phyloP scores from a whole-genome alignment of 441 rosid genomes.

The Erysimum cheiri region DNA sequence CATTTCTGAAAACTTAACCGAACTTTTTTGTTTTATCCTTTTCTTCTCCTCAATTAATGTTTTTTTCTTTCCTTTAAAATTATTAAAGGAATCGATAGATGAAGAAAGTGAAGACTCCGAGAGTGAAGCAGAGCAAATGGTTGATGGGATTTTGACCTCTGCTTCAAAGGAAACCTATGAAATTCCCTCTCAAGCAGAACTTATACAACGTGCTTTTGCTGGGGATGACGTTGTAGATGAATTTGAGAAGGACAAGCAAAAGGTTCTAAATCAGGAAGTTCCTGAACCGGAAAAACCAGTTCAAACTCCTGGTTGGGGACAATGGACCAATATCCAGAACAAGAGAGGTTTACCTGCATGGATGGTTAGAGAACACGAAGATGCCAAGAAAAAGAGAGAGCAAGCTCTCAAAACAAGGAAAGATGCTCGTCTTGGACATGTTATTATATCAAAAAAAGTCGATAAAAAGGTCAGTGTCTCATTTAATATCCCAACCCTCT shows the following conservation, averaged over 20 bases:
- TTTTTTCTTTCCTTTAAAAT: slow-evolving; percentile 31
- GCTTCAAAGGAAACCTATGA: slow-evolving; percentile 56
- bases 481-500: neutral
- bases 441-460: slow-evolving; percentile 80
- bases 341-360: slow-evolving; percentile 85
- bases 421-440: slow-evolving; percentile 80
- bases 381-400: slow-evolving; percentile 66
- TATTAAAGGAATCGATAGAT: slow-evolving; percentile 47
- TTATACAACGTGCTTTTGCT: slow-evolving; percentile 84
- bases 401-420: slow-evolving; percentile 78
- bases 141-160: slow-evolving; percentile 75
- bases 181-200: slow-evolving; percentile 93
- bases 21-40: slow-evolving; percentile 13
- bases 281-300: slow-evolving; percentile 87
- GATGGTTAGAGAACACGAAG: slow-evolving; percentile 80
- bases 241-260: slow-evolving; percentile 74
- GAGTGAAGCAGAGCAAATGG: slow-evolving; percentile 74
- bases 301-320: slow-evolving; percentile 91
- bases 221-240: slow-evolving; percentile 90
- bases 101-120: slow-evolving; percentile 65
- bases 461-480: slow-evolving; percentile 76
- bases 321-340: slow-evolving; percentile 78
- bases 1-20: neutral
- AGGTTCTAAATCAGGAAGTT: slow-evolving; percentile 68
- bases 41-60: slow-evolving; percentile 15